Conservation (phyloP, 805 yeast genomes). For the Metschnikowia continentalis region DNA sequence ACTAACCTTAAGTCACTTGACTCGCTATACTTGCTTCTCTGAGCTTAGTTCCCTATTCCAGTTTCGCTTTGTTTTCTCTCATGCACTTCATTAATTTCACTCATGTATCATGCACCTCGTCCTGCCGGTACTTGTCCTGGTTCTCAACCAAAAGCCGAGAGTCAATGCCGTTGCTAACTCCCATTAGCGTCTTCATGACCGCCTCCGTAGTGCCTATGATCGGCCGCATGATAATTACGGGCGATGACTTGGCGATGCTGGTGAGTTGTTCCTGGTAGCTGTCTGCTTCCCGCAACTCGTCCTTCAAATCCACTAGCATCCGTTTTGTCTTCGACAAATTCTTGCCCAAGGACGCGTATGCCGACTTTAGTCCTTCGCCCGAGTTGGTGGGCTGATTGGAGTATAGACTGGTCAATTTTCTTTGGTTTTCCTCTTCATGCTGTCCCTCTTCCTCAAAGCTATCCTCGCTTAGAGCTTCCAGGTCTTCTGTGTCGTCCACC, state of each 20-base stretch:
- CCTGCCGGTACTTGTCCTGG: constrained; percentile 58
- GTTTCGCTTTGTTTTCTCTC: too few species aligned
- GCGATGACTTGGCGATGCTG: constrained; percentile 71
- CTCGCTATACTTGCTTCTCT: too few species aligned
- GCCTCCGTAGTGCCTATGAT: constrained; percentile 93
- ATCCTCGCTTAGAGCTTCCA: not conserved
- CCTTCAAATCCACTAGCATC: constrained; percentile 56
- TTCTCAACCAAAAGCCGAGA: constrained; percentile 55
- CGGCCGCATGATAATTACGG: constrained; percentile 76
- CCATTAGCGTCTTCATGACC: constrained; percentile 74
- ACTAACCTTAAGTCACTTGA: too few species aligned
- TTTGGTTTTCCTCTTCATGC: constrained; percentile 26
- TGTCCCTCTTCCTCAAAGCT: constrained; percentile 23
- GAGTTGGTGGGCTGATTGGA: constrained; percentile 77
- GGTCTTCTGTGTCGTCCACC: constrained; percentile 21
- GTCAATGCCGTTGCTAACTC: constrained; percentile 77
- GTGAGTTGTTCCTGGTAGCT: constrained; percentile 63
- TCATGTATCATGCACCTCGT: not conserved
- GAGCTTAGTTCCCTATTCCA: too few species aligned
- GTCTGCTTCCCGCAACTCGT: constrained; percentile 60
- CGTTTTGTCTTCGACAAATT: constrained; percentile 64
- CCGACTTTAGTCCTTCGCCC: constrained; percentile 69
- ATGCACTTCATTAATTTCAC: not conserved
- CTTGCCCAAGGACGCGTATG: constrained; percentile 66
- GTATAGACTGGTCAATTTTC: constrained; percentile 59